phyloP scores from a whole-genome alignment of 2,329 filamentous ascomycete species.

The Fonsecaea erecta region DNA sequence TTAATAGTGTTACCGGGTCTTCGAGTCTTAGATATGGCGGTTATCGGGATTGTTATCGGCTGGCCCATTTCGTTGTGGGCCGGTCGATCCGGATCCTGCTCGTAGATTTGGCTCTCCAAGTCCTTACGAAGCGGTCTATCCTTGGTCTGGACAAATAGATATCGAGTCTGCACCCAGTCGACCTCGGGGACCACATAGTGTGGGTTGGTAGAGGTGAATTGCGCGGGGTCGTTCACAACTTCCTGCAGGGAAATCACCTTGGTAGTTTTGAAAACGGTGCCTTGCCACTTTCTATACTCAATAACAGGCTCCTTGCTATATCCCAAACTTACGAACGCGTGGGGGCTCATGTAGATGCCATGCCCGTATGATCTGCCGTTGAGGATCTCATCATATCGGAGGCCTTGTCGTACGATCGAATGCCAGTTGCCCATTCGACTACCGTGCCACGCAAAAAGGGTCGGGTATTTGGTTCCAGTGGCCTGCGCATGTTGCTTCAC shows the following conservation, averaged over 20 bases:
- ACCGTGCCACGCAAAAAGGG: conserved; percentile 86
- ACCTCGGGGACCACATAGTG: conserved; percentile 74
- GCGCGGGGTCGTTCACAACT: conserved; percentile 72
- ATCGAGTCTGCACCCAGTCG: conserved; percentile 90
- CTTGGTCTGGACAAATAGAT: conserved; percentile 67
- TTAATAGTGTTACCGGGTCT: conserved; percentile 38
- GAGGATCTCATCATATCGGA: conserved; percentile 68
- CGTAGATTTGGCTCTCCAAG: conserved; percentile 12
- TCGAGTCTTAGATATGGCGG: conserved; percentile 54
- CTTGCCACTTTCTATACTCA: conserved; percentile 60
- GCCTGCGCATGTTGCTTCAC: conserved; percentile 55
- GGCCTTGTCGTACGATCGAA: conserved; percentile 79
- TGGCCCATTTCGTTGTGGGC: conserved; percentile 48
- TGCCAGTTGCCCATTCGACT: conserved; percentile 82
- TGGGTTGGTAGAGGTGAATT: conserved; percentile 62
- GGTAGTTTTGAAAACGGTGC: conserved; percentile 65
- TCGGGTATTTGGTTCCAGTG: conserved; percentile 59
- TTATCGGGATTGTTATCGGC: conserved; percentile 58
- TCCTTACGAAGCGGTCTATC: conserved; percentile 26
- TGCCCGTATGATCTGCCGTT: conserved; percentile 76
- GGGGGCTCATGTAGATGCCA: conserved; percentile 77
- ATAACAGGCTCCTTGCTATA: conserved; percentile 51
- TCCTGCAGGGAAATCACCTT: conserved; percentile 77
- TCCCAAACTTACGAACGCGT: conserved; percentile 60
- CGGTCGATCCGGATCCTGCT: conserved; percentile 42